These are phyloP conservation scores for Gynandropsis gynandra DNA, from an alignment of 345 rosid genomes.

Conservation along the genomic window DNA sequence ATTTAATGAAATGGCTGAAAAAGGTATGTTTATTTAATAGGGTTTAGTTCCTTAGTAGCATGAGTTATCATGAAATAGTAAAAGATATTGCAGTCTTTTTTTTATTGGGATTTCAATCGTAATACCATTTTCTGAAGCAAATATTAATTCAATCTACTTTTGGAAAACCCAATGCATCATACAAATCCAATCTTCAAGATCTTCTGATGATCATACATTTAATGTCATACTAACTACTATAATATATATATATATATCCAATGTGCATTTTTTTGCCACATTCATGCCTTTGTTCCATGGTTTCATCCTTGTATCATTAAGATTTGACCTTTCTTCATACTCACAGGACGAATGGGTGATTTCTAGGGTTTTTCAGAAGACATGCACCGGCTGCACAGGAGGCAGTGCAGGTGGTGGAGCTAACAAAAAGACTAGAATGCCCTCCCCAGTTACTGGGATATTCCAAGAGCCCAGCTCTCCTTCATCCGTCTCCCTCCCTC, in stretches of 20 bases:
- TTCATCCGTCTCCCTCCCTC: conserved; percentile 70
- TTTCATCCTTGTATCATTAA: neutral
- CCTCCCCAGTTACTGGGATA: conserved; percentile 23
- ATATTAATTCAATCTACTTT: conserved; percentile 13
- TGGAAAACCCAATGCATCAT: conserved; percentile 24
- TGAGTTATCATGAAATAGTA: conserved; percentile 18
- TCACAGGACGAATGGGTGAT: conserved; percentile 94
- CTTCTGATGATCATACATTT: conserved; percentile 19
- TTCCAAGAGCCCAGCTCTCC: conserved; percentile 54
- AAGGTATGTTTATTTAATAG: conserved; percentile 18
- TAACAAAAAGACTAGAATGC: conserved; percentile 39
- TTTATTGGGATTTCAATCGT: conserved; percentile 28
- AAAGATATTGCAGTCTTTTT: conserved; percentile 17
- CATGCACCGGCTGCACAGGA: conserved; percentile 31
- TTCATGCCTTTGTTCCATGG: conserved; percentile 16
- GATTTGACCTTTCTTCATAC: conserved; percentile 8
- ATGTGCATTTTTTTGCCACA: conserved; percentile 15
- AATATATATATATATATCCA: no score
- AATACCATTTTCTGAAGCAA: conserved; percentile 7
- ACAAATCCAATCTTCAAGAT: conserved; percentile 22
- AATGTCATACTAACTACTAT: no score
- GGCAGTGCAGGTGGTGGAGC: conserved; percentile 14
- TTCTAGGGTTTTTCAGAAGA: conserved; percentile 81
- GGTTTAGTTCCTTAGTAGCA: conserved; percentile 17
- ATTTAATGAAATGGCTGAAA: conserved; percentile 27